phyloP scores from a whole-genome alignment of 352 stramenopile genomes.

The Globisporangium cederbergense region DNA sequence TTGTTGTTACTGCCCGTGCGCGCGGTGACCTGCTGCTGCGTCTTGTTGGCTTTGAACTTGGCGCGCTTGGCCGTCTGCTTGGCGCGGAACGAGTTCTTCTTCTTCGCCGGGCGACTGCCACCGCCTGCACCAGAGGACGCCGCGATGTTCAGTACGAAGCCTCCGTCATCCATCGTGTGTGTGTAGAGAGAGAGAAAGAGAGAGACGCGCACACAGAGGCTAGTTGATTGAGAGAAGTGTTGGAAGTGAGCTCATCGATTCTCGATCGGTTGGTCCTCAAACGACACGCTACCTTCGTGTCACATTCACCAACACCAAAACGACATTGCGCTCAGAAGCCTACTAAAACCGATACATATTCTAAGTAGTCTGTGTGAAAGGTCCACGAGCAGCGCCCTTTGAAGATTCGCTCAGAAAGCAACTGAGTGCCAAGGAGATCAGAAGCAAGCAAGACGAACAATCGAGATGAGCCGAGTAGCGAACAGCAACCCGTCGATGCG shows the following conservation, averaged over 20 bases:
- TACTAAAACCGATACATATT: background rate
- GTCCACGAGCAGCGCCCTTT: background rate
- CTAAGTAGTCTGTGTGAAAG: no score
- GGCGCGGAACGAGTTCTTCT: slow-evolving; percentile 72
- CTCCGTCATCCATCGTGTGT: slow-evolving; percentile 38
- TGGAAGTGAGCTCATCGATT: background rate
- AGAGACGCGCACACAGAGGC: background rate
- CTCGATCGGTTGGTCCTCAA: slow-evolving; percentile 2
- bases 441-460: background rate
- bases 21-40: slow-evolving; percentile 13
- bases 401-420: background rate
- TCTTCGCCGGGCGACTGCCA: slow-evolving; percentile 40
- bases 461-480: slow-evolving; percentile 16
- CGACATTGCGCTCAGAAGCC: background rate
- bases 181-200: background rate
- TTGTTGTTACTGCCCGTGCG: slow-evolving; percentile 2
- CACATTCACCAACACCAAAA: background rate
- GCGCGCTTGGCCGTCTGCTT: slow-evolving; percentile 59
- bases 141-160: slow-evolving; percentile 82
- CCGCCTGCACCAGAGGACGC: slow-evolving; percentile 29
- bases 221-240: background rate
- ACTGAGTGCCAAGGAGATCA: background rate
- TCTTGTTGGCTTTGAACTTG: slow-evolving; percentile 26
- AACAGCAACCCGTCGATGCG: slow-evolving; percentile 17
- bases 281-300: slow-evolving; percentile 5